Conservation (phyloP, 306 rosid genomes). For the Cotoneaster glaucophyllus region DNA sequence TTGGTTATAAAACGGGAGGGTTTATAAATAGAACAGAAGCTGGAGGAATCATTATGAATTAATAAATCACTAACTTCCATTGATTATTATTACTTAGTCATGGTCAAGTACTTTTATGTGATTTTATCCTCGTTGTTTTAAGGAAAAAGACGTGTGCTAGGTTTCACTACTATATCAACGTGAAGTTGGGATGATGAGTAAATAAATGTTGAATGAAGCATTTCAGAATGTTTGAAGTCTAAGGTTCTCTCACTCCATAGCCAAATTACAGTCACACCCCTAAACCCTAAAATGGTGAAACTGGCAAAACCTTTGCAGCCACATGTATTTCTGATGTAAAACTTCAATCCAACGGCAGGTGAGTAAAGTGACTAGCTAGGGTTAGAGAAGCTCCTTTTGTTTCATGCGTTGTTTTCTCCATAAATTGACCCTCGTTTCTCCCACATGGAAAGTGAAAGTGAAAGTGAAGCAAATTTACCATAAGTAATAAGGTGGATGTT, state of each 20-base stretch:
- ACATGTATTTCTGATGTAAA: constrained; percentile 22
- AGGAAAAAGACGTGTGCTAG: constrained; percentile 1
- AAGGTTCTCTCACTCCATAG: not conserved
- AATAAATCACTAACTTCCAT: not conserved
- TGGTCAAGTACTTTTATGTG: not conserved
- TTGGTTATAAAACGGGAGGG: constrained; percentile 15
- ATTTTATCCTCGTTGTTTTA: not conserved
- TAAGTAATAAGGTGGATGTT: constrained; percentile 25
- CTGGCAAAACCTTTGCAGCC: not conserved
- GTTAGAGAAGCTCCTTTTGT: constrained; percentile 42
- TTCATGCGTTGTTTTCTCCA: constrained; percentile 69
- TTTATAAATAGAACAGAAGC: constrained; percentile 31
- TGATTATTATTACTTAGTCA: not conserved
- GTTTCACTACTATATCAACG: not conserved
- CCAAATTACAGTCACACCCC: not conserved
- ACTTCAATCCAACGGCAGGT: constrained; percentile 17
- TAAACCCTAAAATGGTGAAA: not conserved
- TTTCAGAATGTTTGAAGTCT: constrained; percentile 4
- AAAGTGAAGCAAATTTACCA: constrained; percentile 48
- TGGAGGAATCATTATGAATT: constrained; percentile 12
- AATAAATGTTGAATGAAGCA: not conserved
- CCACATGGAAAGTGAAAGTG: constrained; percentile 40
- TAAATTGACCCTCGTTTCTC: constrained; percentile 37
- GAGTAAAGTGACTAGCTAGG: constrained; percentile 2
- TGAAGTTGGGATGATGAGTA: not conserved